These are phyloP conservation scores for Bombardia bombarda DNA, from an alignment of 495 filamentous ascomycete species.

Conservation along the genomic window DNA sequence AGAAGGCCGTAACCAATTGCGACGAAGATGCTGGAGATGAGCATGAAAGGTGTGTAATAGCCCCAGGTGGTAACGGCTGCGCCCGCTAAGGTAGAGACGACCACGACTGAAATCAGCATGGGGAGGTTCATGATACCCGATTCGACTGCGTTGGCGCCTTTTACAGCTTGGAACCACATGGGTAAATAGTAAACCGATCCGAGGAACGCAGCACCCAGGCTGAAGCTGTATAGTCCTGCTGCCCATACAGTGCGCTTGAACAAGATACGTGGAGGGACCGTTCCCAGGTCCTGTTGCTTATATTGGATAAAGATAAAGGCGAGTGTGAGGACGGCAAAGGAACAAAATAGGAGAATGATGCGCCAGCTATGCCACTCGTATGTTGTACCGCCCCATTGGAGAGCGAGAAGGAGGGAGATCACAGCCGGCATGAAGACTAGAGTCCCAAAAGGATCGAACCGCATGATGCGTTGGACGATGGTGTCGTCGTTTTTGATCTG, in stretches of 20 bases:
- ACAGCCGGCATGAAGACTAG: constrained; percentile 63
- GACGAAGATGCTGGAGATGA: constrained; percentile 48
- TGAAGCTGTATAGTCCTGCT: constrained; percentile 44
- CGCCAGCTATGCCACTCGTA: constrained; percentile 60
- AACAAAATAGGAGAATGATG: constrained; percentile 62
- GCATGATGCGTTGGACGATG: constrained; percentile 39
- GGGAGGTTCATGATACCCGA: constrained; percentile 76
- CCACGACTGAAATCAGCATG: constrained; percentile 54
- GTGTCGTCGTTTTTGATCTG: constrained; percentile 28
- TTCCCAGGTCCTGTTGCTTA: constrained; percentile 58
- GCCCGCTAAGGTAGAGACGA: constrained; percentile 57
- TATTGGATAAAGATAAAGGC: constrained; percentile 55
- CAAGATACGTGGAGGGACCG: constrained; percentile 62
- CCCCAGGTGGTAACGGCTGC: constrained; percentile 52
- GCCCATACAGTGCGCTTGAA: constrained; percentile 60
- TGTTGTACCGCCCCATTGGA: constrained; percentile 76
- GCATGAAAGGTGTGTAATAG: constrained; percentile 73
- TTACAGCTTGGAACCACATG: constrained; percentile 86
- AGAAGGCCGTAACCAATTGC: constrained; percentile 65
- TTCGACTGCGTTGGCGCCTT: constrained; percentile 54
- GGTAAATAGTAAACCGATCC: constrained; percentile 67
- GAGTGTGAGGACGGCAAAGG: constrained; percentile 59
- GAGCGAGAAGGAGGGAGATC: constrained; percentile 63
- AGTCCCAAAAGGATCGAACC: constrained; percentile 63
- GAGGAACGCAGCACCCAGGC: constrained; percentile 57